A percentile compares a stretch with the other conserved stretches of the same genome.
Conservation (phyloP, 1,284 basidiomycete genomes). For the Trametes pubescens region DNA sequence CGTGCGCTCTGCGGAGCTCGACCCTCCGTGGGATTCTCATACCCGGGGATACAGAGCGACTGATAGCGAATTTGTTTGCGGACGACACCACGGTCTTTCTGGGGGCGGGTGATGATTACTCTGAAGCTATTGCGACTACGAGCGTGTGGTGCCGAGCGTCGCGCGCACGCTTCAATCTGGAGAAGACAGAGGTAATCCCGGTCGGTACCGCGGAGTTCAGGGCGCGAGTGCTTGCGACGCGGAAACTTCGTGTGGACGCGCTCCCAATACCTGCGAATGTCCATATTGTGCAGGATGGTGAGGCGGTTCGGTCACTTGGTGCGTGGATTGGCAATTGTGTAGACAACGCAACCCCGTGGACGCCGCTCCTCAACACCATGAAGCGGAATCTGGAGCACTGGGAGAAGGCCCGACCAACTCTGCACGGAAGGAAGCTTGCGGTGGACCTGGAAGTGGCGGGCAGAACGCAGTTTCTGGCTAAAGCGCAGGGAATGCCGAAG, state of each 20-base stretch:
- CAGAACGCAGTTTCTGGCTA: conserved; percentile 20
- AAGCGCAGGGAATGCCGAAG: conserved; percentile 36
- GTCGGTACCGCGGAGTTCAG: not conserved
- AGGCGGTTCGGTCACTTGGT: not conserved
- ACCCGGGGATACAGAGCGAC: not conserved
- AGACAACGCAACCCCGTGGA: not conserved
- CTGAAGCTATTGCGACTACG: not conserved
- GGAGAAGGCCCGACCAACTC: conserved; percentile 25
- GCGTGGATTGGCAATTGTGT: not conserved
- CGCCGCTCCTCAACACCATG: not conserved
- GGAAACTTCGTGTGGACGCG: not conserved
- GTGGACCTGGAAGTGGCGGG: conserved; percentile 33
- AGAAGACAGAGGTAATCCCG: conserved; percentile 8
- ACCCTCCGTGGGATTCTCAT: not conserved
- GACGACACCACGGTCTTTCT: conserved; percentile 2
- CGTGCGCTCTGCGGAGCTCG: not conserved
- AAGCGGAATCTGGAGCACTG: conserved; percentile 15
- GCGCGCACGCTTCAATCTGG: conserved; percentile 3
- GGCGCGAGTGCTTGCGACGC: not conserved
- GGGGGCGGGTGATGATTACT: not conserved
- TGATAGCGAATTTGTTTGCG: not conserved
- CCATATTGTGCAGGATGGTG: not conserved
- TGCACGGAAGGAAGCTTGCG: conserved; percentile 29
- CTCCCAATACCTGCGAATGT: not conserved
- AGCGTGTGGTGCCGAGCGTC: conserved; percentile 5